Base-by-base conservation (phyloP, 2,329 filamentous ascomycete species). In the Zarea fungicola region DNA sequence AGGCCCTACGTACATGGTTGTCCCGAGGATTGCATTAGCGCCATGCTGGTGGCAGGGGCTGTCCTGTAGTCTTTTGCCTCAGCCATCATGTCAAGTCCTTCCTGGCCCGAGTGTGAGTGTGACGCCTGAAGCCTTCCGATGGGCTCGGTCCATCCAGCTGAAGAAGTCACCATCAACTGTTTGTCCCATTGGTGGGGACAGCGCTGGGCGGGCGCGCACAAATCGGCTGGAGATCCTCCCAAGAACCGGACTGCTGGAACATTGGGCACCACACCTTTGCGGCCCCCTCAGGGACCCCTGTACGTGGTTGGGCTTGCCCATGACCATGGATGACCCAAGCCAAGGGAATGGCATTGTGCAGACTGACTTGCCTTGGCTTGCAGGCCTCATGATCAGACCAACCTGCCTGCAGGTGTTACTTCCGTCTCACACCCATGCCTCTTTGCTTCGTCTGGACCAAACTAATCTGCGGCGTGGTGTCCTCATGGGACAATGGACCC, bases 181-280 rank as follows among this genome's bases (percentile, higher is more conserved):
- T n/a, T n/a, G n/a, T n/a, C 32, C 14, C 14, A 26, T n/a, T 31
- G 6, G 31, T 21, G n/a, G 31, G n/a, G 13, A 34, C 42, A 32
- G 31, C 28, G 42, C 31, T 22, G 32, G 16, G 32, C 13, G 18
- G 22, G 8, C 25, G 22, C n/a, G 8, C 41, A 29, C 16, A 28
- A 47, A 47, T 47, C 43, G 43, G 35, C 35, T 35, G 34, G 32
- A 36, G 37, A 41, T 45, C 18, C 42, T 28, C 35, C 43, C 43
- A 47, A 32, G 43, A 47, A 47, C 43, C 43, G 35, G 35, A 31
- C 34, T 31, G 34, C 29, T 47, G 43, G 35, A 47, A 32, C 26
- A 40, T 31, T 47, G 18, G 36, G 34, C 36, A 23, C 36, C 13
- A 25, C 19, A 21, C 19, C 18, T 3, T 22, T 19, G 11, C n/a